Evolutionary conservation across 2,329 filamentous ascomycete genomes (phyloP), one percentile per base, ranked within the genome.

Genomic region (Blastomyces emzantsi): DNA sequence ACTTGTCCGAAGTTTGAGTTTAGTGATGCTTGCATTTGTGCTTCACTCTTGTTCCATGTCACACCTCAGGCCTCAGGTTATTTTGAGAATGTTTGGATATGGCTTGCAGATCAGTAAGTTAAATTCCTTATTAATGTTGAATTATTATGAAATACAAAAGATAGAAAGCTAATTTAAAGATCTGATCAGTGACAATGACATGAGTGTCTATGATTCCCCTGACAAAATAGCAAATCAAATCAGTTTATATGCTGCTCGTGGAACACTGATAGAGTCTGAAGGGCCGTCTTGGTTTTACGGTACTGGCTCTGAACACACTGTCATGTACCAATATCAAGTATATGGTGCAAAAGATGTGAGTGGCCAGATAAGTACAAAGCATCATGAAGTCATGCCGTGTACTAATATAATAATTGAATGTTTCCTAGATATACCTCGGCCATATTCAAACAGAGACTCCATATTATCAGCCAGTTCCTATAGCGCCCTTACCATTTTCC

Each of bases 241-340:
- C 47, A 49, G 57, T 9, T 2, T 64, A 41, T 65, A 65, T 8
- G 62, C 56, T 8, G 59, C 52, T 22, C 62, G 62, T 47, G 64
- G 62, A 55, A 54, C 58, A 17, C 33, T 60, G 36, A 56, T 64
- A 62, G 67, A 62, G 55, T 63, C 19, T 15, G 60, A 67, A 52
- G 66, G 66, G 4, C 77, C 79, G 8, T 77, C 79, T 36, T 89
- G 86, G 87, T 74, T 89, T 28, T 85, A 83, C 59, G 87, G 85
- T 9, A 87, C 86, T 0, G 80, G 84, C 0, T 83, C 83, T 0
- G 88, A 90, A 75, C 88, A 90, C 73, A 81, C 81, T 59, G 79
- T 82, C 1, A 75, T 88, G n/a, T 91, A 90, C 79, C 85, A 90
- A 72, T 90, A 90, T 56, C 84, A 89, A 69, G 77, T 90, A 61